Conservation (phyloP, 129 eudicot species). For the Tagetes patula region DNA sequence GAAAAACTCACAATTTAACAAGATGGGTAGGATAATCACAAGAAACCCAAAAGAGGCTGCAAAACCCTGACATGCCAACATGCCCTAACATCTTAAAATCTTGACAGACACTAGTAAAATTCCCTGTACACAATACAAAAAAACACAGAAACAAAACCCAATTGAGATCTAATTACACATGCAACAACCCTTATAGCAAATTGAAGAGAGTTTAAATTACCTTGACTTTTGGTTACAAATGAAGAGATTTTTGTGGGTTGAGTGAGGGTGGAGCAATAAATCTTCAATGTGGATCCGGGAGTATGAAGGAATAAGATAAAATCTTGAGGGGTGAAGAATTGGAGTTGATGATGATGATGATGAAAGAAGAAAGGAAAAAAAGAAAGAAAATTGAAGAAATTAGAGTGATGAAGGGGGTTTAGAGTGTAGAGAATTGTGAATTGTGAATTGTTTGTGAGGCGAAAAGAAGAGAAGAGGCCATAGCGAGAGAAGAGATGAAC, state of each 20-base stretch:
- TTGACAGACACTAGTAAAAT: not conserved
- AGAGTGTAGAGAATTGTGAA: not conserved
- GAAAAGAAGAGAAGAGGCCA: conserved; percentile 19
- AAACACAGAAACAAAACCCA: conserved; percentile 26
- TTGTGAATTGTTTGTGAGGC: not conserved
- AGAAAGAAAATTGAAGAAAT: conserved; percentile 10
- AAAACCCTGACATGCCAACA: conserved; percentile 54
- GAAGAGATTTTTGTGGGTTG: conserved; percentile 25
- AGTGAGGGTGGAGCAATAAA: conserved; percentile 34
- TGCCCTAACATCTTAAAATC: conserved; percentile 45
- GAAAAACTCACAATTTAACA: conserved; percentile 34
- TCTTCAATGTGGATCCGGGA: conserved; percentile 41
- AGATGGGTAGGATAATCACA: conserved; percentile 44
- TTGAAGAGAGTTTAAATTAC: conserved; percentile 13
- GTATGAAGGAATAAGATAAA: conserved; percentile 23
- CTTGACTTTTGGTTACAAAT: not conserved
- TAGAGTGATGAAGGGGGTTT: conserved; percentile 26
- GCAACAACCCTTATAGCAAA: conserved; percentile 39
- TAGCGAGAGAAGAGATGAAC: conserved; percentile 26
- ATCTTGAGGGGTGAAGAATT: conserved; percentile 20
- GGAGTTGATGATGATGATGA: conserved; percentile 19
- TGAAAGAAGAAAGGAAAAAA: not conserved
- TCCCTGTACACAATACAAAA: conserved; percentile 22
- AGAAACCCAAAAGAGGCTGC: conserved; percentile 39
- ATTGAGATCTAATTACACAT: conserved; percentile 45